Evolutionary conservation across 2,329 filamentous ascomycete species (phyloP).

Genomic region (Penicillium sp.): DNA sequence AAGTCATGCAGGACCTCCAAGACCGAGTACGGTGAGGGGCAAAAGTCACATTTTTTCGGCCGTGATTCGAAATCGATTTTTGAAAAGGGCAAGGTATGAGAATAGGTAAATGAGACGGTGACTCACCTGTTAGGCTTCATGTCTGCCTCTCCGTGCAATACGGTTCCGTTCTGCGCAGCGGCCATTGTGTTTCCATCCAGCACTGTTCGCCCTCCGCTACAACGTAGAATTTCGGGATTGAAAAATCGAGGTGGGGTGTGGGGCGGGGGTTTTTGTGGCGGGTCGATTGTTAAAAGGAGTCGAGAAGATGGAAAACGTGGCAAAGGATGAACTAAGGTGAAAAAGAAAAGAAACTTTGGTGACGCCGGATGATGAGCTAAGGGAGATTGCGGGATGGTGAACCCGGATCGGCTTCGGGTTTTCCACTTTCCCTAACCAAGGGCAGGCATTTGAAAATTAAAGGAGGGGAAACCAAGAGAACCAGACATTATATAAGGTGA

Average conservation of each 20-base stretch:
- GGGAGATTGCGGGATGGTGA: slow-evolving; percentile 38
- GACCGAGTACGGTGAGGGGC: neutral
- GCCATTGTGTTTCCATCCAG: slow-evolving; percentile 46
- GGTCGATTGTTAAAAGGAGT: neutral
- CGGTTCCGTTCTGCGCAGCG: slow-evolving; percentile 48
- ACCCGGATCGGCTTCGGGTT: slow-evolving; percentile 18
- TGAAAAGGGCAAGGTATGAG: too few relatives aligned
- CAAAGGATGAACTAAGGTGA: slow-evolving; percentile 4
- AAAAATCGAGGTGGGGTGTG: slow-evolving; percentile 3
- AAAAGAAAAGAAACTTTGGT: slow-evolving; percentile 21
- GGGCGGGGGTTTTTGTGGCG: slow-evolving; percentile 6
- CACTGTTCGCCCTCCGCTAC: slow-evolving; percentile 3
- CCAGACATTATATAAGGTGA: neutral
- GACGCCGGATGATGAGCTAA: slow-evolving; percentile 35
- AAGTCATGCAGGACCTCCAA: neutral
- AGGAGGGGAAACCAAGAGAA: neutral
- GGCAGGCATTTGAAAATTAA: neutral
- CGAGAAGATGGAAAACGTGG: neutral
- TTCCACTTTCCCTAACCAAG: neutral
- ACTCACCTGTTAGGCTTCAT: slow-evolving; percentile 63
- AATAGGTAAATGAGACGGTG: neutral
- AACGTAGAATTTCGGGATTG: neutral
- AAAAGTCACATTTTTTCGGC: neutral
- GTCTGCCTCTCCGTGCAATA: slow-evolving; percentile 56
- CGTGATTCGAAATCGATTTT: neutral